A percentile compares a stretch with the other conserved stretches of the same genome.
Evolutionary conservation across 495 filamentous ascomycete genomes (phyloP).

Genomic region (Amphirosellinia nigrospora): DNA sequence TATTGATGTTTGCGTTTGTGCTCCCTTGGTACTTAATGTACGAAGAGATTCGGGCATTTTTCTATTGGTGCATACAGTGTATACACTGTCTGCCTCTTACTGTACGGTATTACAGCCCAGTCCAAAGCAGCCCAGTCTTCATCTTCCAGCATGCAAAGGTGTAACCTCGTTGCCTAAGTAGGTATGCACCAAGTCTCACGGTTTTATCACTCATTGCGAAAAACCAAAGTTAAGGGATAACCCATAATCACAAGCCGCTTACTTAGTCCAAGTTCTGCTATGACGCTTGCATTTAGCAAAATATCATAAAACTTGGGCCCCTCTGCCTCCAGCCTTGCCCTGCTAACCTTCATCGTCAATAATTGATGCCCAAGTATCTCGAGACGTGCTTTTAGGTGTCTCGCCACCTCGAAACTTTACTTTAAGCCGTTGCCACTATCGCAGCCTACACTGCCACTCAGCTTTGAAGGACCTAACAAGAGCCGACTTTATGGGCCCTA

Average conservation of each 20-base stretch:
- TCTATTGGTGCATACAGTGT: conserved; percentile 5
- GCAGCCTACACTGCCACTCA: not conserved
- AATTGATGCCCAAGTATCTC: not conserved
- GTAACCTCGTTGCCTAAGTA: not conserved
- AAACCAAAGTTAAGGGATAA: not conserved
- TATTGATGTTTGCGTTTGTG: conserved; percentile 6
- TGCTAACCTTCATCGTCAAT: not conserved
- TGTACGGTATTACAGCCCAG: not conserved
- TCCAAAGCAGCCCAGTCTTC: not conserved
- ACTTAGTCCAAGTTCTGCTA: not conserved
- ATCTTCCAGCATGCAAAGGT: not conserved
- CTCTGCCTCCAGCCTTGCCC: not conserved
- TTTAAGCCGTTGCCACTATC: not conserved
- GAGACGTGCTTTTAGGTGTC: not conserved
- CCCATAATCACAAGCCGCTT: not conserved
- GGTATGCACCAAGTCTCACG: not conserved
- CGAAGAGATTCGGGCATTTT: not conserved
- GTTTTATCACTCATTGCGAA: not conserved
- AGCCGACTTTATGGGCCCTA: not conserved
- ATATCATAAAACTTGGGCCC: not conserved
- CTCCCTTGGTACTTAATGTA: no score
- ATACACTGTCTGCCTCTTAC: not conserved
- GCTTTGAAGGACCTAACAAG: not conserved
- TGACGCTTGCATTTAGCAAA: not conserved
- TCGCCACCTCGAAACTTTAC: not conserved